Evolutionary conservation across 805 yeast species (phyloP).

Genomic region (Yarrowia sp.): DNA sequence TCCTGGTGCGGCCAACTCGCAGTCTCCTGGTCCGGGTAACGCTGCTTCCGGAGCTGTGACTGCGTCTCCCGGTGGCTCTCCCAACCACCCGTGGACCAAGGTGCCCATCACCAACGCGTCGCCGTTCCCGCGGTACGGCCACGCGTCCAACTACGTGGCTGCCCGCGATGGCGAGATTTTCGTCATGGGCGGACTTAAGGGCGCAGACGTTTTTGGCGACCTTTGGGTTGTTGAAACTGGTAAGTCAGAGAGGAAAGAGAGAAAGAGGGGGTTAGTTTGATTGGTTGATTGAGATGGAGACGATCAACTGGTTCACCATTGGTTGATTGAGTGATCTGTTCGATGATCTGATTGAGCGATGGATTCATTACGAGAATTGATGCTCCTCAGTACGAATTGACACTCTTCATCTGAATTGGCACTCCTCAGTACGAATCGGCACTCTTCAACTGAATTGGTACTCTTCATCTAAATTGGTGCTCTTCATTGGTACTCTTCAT

Average conservation of each 20-base stretch:
- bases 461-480: too few species aligned
- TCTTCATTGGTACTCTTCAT: too few species aligned
- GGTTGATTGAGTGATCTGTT: too few species aligned
- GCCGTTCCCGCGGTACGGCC: conserved; percentile 94
- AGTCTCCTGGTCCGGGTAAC: conserved; percentile 1
- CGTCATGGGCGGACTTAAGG: conserved; percentile 93
- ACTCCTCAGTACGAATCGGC: too few species aligned
- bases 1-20: not conserved
- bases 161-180: conserved; percentile 78
- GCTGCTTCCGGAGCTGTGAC: not conserved
- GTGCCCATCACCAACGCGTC: conserved; percentile 44
- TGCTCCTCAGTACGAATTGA: too few species aligned
- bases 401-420: too few species aligned
- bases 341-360: too few species aligned
- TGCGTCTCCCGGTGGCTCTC: not conserved
- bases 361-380: too few species aligned
- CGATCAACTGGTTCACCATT: too few species aligned
- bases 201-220: conserved; percentile 89
- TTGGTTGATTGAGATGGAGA: too few species aligned
- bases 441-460: too few species aligned
- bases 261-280: too few species aligned
- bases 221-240: conserved; percentile 78
- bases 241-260: not conserved
- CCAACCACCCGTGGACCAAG: conserved; percentile 37
- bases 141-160: conserved; percentile 72